Evolutionary conservation across 345 rosid species (phyloP).

Genomic region (Bruguiera sexangula): DNA sequence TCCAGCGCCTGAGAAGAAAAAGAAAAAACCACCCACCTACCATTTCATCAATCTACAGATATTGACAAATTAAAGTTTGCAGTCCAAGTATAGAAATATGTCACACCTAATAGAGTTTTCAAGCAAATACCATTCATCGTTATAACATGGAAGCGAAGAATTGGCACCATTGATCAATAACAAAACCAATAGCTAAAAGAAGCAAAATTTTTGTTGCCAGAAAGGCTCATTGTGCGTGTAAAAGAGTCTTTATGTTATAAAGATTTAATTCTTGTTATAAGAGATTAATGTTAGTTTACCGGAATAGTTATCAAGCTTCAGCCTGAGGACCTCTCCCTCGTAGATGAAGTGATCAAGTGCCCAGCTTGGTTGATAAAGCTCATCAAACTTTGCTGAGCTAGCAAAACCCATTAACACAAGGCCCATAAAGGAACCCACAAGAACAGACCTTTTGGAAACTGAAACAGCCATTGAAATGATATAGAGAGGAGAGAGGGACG

Average conservation of each 20-base stretch:
- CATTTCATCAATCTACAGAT: neutral
- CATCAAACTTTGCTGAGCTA: conserved; percentile 55
- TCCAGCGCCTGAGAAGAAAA: conserved; percentile 69
- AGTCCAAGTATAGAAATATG: too few relatives aligned
- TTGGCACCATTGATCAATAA: neutral
- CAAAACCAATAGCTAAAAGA: neutral
- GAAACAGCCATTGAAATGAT: conserved; percentile 26
- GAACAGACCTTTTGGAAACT: conserved; percentile 12
- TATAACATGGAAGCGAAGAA: too few relatives aligned
- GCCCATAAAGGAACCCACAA: conserved; percentile 35
- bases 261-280: too few relatives aligned
- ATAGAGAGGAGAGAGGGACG: neutral
- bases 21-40: neutral
- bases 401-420: conserved; percentile 36
- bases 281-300: conserved; percentile 40
- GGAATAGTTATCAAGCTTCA: conserved; percentile 85
- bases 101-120: too few relatives aligned
- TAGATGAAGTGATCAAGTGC: conserved; percentile 69
- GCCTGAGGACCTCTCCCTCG: conserved; percentile 80
- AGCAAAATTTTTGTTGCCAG: neutral
- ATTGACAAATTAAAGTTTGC: neutral
- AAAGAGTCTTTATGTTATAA: too few relatives aligned
- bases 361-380: conserved; percentile 82
- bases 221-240: too few relatives aligned
- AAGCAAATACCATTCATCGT: too few relatives aligned